These are phyloP conservation scores for Suhomyces terraborum DNA, from an alignment of 1,139 yeast genomes.

Conservation along the genomic window DNA sequence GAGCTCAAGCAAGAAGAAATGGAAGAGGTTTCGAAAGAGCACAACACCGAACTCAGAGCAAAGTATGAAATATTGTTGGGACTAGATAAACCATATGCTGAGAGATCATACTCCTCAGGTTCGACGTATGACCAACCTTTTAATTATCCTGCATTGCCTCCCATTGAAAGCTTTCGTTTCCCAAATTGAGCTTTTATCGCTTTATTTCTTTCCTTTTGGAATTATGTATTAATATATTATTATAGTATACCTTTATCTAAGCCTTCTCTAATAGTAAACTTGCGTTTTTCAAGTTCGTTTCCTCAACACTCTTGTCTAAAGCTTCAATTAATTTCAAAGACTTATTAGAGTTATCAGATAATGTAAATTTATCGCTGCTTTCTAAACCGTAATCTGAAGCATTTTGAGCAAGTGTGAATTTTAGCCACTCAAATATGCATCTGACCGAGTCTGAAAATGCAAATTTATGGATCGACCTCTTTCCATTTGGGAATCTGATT, in stretches of 20 bases:
- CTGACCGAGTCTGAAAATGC: constrained; percentile 46
- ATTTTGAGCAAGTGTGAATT: constrained; percentile 59
- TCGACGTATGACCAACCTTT: constrained; percentile 6
- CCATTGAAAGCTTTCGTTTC: constrained; percentile 27
- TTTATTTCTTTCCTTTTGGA: constrained; percentile 10
- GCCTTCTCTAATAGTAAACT: constrained; percentile 67
- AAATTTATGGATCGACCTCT: constrained; percentile 77
- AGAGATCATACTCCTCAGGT: constrained; percentile 11
- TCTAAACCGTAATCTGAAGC: constrained; percentile 50
- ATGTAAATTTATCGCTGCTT: constrained; percentile 40
- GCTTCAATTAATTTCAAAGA: constrained; percentile 65
- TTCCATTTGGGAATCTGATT: constrained; percentile 83
- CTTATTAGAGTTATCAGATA: constrained; percentile 65
- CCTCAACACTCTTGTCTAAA: constrained; percentile 62
- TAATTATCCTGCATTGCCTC: constrained; percentile 26
- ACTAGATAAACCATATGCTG: constrained; percentile 11
- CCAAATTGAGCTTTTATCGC: background rate
- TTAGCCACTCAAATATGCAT: constrained; percentile 40
- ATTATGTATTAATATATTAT: constrained; percentile 12
- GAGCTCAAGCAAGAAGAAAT: constrained; percentile 11
- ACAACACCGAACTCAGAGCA: constrained; percentile 12
- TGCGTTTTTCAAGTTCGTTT: constrained; percentile 80
- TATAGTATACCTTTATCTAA: constrained; percentile 6
- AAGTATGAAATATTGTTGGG: constrained; percentile 18
- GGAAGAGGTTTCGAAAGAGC: constrained; percentile 7